phyloP scores from a whole-genome alignment of 2,329 filamentous ascomycete genomes.

The Xylariaceae sp. region DNA sequence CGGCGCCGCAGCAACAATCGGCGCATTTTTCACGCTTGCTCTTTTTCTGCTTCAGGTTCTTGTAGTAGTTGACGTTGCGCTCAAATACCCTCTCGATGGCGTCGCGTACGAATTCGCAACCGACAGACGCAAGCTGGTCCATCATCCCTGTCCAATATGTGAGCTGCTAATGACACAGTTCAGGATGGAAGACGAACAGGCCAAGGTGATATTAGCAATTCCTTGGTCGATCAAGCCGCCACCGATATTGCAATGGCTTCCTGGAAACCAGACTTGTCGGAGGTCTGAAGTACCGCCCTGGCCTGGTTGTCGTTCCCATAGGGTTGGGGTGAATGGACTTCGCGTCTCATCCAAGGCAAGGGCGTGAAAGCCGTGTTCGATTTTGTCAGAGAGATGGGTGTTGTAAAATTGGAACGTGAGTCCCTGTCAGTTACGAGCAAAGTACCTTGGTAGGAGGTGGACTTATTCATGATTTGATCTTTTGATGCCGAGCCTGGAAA shows the following conservation, averaged over 20 bases:
- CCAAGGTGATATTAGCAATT: constrained; percentile 40
- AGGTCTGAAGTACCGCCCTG: constrained; percentile 47
- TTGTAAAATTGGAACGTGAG: constrained; percentile 56
- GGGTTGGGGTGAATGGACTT: constrained; percentile 55
- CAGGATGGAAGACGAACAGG: constrained; percentile 35
- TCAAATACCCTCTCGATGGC: constrained; percentile 35
- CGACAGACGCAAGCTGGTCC: constrained; percentile 56
- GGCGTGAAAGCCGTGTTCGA: constrained; percentile 62
- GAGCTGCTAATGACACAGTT: no score
- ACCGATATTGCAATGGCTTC: constrained; percentile 71
- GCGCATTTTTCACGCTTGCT: constrained; percentile 8
- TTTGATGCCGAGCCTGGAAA: constrained; percentile 51
- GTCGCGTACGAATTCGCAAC: constrained; percentile 49
- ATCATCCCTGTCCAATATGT: constrained; percentile 51
- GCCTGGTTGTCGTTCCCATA: constrained; percentile 52
- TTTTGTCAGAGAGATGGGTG: constrained; percentile 53
- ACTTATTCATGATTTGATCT: constrained; percentile 51
- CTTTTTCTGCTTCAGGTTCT: constrained; percentile 35
- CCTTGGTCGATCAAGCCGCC: constrained; percentile 64
- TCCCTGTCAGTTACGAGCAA: constrained; percentile 35
- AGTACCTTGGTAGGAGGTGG: constrained; percentile 10
- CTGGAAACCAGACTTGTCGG: constrained; percentile 67
- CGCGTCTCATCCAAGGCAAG: constrained; percentile 61
- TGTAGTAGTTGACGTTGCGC: constrained; percentile 45
- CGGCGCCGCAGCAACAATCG: constrained; percentile 1